phyloP scores from a whole-genome alignment of 306 rosid genomes.

The Fragaria iinumae region DNA sequence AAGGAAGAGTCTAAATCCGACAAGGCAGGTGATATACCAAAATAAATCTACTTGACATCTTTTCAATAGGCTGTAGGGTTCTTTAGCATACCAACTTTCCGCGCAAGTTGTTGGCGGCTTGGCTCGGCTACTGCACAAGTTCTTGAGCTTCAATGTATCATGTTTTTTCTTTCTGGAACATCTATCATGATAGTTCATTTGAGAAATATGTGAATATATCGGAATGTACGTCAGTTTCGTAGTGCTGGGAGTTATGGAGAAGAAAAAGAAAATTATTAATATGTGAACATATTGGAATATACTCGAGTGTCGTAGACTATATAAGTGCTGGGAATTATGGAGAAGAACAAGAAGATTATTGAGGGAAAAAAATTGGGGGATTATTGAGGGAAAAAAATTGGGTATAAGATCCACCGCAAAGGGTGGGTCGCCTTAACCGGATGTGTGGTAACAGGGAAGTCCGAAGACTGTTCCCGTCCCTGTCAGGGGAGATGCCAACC shows the following conservation, averaged over 20 bases:
- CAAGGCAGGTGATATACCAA: slow-evolving; percentile 8
- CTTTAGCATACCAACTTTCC: not conserved
- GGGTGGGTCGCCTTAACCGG: slow-evolving; percentile 32
- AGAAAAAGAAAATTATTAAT: too few species aligned
- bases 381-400: slow-evolving; percentile 16
- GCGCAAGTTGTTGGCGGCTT: not conserved
- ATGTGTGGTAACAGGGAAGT: slow-evolving; percentile 27
- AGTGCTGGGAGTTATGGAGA: not conserved
- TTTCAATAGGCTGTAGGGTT: not conserved
- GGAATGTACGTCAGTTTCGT: not conserved
- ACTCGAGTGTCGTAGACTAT: not conserved
- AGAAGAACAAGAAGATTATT: too few species aligned
- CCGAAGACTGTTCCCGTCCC: slow-evolving; percentile 30
- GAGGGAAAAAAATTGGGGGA: slow-evolving; percentile 27
- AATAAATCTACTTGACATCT: slow-evolving; percentile 1
- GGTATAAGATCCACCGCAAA: slow-evolving; percentile 32
- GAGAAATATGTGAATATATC: not conserved
- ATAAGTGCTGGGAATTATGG: not conserved
- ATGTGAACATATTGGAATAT: not conserved
- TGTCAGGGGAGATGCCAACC: slow-evolving; percentile 61
- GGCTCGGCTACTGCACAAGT: not conserved
- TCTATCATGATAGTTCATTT: not conserved
- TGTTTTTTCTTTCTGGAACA: not conserved
- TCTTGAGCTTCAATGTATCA: not conserved
- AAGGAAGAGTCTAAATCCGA: slow-evolving; percentile 41